A percentile compares a stretch with the other conserved stretches of the same genome.
These are phyloP conservation scores for Penicillium paneum DNA, from an alignment of 2,329 filamentous ascomycete species.

Conservation along the genomic window DNA sequence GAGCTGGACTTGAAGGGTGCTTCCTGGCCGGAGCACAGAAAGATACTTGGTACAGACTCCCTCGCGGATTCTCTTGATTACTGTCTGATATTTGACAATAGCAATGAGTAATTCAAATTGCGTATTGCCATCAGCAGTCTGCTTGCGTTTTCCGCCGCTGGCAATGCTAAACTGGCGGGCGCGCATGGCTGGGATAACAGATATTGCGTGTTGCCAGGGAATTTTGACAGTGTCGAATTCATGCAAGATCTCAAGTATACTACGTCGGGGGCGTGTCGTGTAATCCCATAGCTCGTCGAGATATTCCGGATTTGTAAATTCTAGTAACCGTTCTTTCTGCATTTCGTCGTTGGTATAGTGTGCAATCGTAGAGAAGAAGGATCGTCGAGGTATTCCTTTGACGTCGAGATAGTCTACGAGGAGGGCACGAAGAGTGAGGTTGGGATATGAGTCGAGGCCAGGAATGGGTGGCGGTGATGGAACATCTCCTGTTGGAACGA, in stretches of 20 bases:
- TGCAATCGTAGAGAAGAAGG: constrained; percentile 76
- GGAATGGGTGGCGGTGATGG: constrained; percentile 31
- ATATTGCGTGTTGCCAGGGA: constrained; percentile 68
- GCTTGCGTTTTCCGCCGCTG: constrained; percentile 59
- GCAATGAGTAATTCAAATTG: constrained; percentile 73
- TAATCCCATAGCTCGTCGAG: constrained; percentile 96
- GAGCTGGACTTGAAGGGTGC: constrained; percentile 58
- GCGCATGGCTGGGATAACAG: constrained; percentile 76
- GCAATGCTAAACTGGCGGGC: constrained; percentile 92
- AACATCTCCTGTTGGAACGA: constrained; percentile 39
- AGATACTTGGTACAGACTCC: constrained; percentile 91
- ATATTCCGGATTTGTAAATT: constrained; percentile 75
- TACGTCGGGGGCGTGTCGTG: constrained; percentile 81
- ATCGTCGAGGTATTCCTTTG: constrained; percentile 79
- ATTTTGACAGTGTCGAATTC: constrained; percentile 85
- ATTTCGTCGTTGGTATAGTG: constrained; percentile 69
- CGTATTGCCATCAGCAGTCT: constrained; percentile 38
- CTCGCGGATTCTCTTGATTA: constrained; percentile 77
- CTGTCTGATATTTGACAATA: constrained; percentile 85
- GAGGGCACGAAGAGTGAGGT: constrained; percentile 67
- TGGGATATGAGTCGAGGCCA: constrained; percentile 35
- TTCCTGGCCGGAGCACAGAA: constrained; percentile 58
- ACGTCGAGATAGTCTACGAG: constrained; percentile 84
- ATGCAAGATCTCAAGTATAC: constrained; percentile 85
- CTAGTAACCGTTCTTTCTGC: constrained; percentile 76